Base-by-base conservation (phyloP, 176 grass and related monocot species). In the Poa annua region DNA sequence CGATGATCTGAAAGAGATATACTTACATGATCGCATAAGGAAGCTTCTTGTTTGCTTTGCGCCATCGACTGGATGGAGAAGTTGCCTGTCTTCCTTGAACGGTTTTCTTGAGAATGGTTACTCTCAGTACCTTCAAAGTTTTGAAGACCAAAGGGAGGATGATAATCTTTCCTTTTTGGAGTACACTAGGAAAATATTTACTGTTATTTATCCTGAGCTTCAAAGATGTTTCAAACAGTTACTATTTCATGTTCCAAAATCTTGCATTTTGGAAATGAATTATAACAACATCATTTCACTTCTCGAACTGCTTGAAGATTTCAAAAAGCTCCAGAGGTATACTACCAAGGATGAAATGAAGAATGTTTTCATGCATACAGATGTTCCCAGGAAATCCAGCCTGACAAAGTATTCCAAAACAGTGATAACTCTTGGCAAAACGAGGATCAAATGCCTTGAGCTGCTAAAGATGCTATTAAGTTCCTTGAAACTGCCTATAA, bases 11-110 rank as follows among this genome's bases (percentile, higher is more conserved):
- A 70, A 69, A 86, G 76, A 92, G 6, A 86, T 97, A 45, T 97
- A 94, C 82, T 60, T 97, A 24, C 89, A 97, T 32, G 71, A 86
- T 56, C 91, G 91, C 17, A 71, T 86, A 39, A 76, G 56, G 48
- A 86, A 68, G 20, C 88, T 94, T 74, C 60, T 65, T 34, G n/a
- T 71, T 11, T 94, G 91, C 87, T 86, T 94, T 84, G 80, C 81
- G 29, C 85, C 85, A 35, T 21, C 6, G 51, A 93, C 85, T 85
- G 94, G 91, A 65, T 97, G 94, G 94, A 94, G 66, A 56, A 57
- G 51, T 78, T 41, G 20, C 19, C 24, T 97, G 11, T 69, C n/a
- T 86, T 92, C 89, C 9, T 68, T 94, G 36, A 63, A 22, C 34
- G 72, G 82, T 35, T 74, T 94, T 85, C 74, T 97, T 51, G 41